These are phyloP conservation scores for Cladophialophora carrionii DNA, from an alignment of 2,329 filamentous ascomycete genomes.

Conservation along the genomic window DNA sequence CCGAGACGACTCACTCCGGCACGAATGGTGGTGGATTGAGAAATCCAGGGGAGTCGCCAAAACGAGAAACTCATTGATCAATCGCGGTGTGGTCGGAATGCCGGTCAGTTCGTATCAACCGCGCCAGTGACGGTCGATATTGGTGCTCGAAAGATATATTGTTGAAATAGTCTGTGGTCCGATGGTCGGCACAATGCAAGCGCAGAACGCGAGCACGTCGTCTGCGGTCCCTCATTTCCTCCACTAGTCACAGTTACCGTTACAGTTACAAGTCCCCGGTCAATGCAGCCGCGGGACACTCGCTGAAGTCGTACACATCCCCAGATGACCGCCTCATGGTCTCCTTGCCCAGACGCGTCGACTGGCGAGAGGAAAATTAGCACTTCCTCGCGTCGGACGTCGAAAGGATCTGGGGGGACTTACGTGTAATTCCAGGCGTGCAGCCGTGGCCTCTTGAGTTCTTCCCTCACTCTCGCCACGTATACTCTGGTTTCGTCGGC, in stretches of 20 bases:
- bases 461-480: conserved; percentile 35
- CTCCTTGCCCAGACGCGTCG: conserved; percentile 26
- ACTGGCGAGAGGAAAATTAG: conserved; percentile 9
- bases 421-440: conserved; percentile 34
- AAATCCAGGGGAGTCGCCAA: too few relatives aligned
- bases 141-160: background rate
- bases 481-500: conserved; percentile 39
- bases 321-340: conserved; percentile 4
- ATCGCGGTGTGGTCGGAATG: background rate
- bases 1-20: too few relatives aligned
- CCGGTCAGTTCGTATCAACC: background rate
- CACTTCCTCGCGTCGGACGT: background rate
- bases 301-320: background rate
- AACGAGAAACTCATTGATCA: background rate
- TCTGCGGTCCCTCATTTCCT: background rate
- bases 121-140: background rate
- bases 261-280: background rate
- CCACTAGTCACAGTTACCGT: background rate
- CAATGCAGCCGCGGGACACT: background rate
- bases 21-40: too few relatives aligned
- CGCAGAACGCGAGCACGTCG: background rate
- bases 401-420: background rate
- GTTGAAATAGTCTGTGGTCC: background rate
- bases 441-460: conserved; percentile 33
- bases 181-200: background rate